These are phyloP conservation scores for Arthrocladium fulminans DNA, from an alignment of 2,329 filamentous ascomycete species.

Conservation along the genomic window DNA sequence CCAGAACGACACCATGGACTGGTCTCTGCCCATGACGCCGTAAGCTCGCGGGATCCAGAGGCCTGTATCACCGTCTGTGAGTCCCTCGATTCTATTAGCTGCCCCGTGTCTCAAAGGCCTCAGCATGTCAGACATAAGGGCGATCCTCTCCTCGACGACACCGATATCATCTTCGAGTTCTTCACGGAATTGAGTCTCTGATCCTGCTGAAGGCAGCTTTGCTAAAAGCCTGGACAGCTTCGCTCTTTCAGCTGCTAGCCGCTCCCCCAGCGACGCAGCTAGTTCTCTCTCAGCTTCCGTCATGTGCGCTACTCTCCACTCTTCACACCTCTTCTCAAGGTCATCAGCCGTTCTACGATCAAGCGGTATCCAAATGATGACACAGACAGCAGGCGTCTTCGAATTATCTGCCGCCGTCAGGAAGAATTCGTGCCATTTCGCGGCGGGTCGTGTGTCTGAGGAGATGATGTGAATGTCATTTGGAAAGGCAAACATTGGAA, in stretches of 20 bases:
- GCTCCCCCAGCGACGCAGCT: slow-evolving; percentile 80
- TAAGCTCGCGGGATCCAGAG: slow-evolving; percentile 94
- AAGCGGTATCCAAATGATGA: slow-evolving; percentile 87
- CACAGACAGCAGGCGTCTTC: slow-evolving; percentile 81
- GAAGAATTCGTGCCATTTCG: slow-evolving; percentile 98
- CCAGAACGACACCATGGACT: slow-evolving; percentile 81
- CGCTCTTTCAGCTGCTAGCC: slow-evolving; percentile 77
- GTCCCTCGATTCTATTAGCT: slow-evolving; percentile 90
- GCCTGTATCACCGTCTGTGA: slow-evolving; percentile 90
- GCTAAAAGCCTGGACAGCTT: slow-evolving; percentile 82
- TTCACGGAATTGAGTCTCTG: slow-evolving; percentile 73
- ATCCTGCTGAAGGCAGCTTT: slow-evolving; percentile 68
- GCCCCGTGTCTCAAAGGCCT: slow-evolving; percentile 87
- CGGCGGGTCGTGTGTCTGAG: slow-evolving; percentile 81
- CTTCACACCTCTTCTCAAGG: slow-evolving; percentile 63
- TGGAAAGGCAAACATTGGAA: slow-evolving; percentile 98
- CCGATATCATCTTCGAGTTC: slow-evolving; percentile 88
- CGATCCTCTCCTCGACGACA: slow-evolving; percentile 92
- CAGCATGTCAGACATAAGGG: slow-evolving; percentile 90
- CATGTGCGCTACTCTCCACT: slow-evolving; percentile 89
- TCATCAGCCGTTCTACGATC: slow-evolving; percentile 73
- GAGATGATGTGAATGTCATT: slow-evolving; percentile 97
- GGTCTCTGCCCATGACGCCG: slow-evolving; percentile 80
- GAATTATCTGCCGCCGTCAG: slow-evolving; percentile 93
- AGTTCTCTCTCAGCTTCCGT: slow-evolving; percentile 93